Conservation (phyloP, 257 asterid genomes). For the Gentiana dahurica region DNA sequence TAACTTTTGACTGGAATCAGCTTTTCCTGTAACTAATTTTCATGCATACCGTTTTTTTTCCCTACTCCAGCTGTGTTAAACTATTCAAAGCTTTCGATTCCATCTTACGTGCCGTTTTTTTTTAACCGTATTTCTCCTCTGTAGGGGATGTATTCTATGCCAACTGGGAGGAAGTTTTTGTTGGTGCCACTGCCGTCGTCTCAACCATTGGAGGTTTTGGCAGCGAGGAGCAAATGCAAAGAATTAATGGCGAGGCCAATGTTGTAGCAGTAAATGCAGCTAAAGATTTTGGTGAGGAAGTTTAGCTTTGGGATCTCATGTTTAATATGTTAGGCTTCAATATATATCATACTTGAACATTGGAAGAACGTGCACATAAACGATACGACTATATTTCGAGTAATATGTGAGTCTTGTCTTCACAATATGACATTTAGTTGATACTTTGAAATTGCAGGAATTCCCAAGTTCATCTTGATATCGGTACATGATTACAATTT, state of each 20-base stretch:
- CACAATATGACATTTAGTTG: too few species aligned
- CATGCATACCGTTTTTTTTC: too few species aligned
- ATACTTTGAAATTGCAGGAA: constrained; percentile 38
- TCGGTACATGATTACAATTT: constrained; percentile 95
- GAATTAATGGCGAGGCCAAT: constrained; percentile 98
- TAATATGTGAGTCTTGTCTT: too few species aligned
- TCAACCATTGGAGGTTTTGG: constrained; percentile 98
- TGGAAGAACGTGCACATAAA: too few species aligned
- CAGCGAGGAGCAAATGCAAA: constrained; percentile 85
- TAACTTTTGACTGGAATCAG: too few species aligned
- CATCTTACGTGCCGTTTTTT: too few species aligned
- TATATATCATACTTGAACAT: too few species aligned
- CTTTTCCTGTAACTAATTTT: too few species aligned
- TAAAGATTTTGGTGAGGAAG: constrained; percentile 65
- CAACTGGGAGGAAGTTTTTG: constrained; percentile 88
- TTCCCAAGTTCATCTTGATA: constrained; percentile 81
- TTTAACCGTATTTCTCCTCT: not conserved
- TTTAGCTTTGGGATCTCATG: not conserved
- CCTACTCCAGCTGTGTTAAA: too few species aligned
- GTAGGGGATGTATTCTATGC: constrained; percentile 92
- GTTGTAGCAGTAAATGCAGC: constrained; percentile 88
- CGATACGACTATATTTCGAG: too few species aligned
- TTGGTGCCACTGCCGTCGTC: constrained; percentile 85
- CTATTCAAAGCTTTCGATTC: too few species aligned
- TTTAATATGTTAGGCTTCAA: not conserved